Conservation (phyloP, 352 stramenopile genomes). For the Phytophthora tentaculata region DNA sequence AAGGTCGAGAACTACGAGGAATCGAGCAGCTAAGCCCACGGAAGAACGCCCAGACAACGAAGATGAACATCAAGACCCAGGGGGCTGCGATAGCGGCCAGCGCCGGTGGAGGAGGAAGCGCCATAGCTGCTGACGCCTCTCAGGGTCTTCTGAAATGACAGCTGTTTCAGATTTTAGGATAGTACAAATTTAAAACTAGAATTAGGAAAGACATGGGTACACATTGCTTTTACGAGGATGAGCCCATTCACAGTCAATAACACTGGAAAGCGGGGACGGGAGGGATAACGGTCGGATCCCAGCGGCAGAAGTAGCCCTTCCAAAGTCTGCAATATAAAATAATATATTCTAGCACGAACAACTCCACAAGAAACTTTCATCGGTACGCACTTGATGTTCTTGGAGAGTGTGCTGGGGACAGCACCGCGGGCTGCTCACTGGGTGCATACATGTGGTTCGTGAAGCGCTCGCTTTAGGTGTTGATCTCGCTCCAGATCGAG, state of each 20-base stretch:
- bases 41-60: slow-evolving; percentile 34
- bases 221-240: slow-evolving; percentile 1
- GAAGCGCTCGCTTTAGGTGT: slow-evolving; percentile 73
- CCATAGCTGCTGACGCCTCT: slow-evolving; percentile 30
- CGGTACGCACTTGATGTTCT: slow-evolving; percentile 86
- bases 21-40: slow-evolving; percentile 35
- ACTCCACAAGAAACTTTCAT: background rate
- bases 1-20: slow-evolving; percentile 16
- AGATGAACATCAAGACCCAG: slow-evolving; percentile 28
- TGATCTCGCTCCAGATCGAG: slow-evolving; percentile 86
- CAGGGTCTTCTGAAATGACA: slow-evolving; percentile 10
- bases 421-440: slow-evolving; percentile 43
- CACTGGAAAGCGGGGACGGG: slow-evolving; percentile 72
- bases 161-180: slow-evolving; percentile 21
- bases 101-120: slow-evolving; percentile 18
- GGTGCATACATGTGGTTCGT: slow-evolving; percentile 73
- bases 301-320: slow-evolving; percentile 88
- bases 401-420: slow-evolving; percentile 84
- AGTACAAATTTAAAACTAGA: slow-evolving; percentile 10
- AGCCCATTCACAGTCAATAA: slow-evolving; percentile 65
- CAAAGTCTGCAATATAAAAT: slow-evolving; percentile 60
- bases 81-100: slow-evolving; percentile 23
- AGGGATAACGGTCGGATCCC: slow-evolving; percentile 80
- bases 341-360: slow-evolving; percentile 8
- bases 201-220: slow-evolving; percentile 7